A percentile compares a stretch with the other conserved stretches of the same genome.
phyloP scores from a whole-genome alignment of 192 early-diverging fungal genomes.

The Funneliformis mosseae region DNA sequence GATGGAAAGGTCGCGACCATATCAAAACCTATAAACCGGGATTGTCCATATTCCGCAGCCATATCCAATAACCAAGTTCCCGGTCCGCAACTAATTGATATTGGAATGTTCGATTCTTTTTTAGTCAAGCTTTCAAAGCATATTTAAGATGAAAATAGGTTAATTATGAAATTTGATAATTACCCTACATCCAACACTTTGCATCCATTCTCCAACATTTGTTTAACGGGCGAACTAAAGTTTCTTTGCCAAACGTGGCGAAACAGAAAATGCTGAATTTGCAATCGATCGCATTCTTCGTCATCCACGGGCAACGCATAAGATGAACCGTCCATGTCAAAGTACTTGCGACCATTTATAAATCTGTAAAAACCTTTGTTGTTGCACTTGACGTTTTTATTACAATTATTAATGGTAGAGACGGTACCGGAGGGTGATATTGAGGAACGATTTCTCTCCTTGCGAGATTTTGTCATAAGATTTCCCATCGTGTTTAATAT shows the following conservation, averaged over 20 bases:
- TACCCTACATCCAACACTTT: conserved; percentile 11
- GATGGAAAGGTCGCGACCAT: conserved; percentile 44
- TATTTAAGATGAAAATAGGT: background rate
- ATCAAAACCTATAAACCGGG: conserved; percentile 43
- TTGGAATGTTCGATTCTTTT: background rate
- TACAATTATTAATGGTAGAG: too few species aligned
- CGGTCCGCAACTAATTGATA: background rate
- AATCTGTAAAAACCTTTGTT: background rate
- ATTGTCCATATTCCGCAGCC: conserved; percentile 39
- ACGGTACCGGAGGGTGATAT: too few species aligned
- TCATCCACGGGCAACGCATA: background rate
- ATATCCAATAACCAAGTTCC: conserved; percentile 36
- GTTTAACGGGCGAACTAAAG: background rate
- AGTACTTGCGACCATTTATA: background rate
- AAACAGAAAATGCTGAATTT: conserved; percentile 18
- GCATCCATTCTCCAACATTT: background rate
- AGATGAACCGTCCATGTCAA: background rate
- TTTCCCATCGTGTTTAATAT: too few species aligned
- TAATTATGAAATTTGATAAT: background rate
- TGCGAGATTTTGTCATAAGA: too few species aligned
- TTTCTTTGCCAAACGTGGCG: background rate
- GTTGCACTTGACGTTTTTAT: too few species aligned
- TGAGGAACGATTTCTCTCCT: too few species aligned
- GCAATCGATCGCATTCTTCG: background rate
- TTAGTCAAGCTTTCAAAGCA: background rate